These are phyloP conservation scores for Elsinoe fawcettii DNA, from an alignment of 2,329 filamentous ascomycete genomes.

Conservation along the genomic window DNA sequence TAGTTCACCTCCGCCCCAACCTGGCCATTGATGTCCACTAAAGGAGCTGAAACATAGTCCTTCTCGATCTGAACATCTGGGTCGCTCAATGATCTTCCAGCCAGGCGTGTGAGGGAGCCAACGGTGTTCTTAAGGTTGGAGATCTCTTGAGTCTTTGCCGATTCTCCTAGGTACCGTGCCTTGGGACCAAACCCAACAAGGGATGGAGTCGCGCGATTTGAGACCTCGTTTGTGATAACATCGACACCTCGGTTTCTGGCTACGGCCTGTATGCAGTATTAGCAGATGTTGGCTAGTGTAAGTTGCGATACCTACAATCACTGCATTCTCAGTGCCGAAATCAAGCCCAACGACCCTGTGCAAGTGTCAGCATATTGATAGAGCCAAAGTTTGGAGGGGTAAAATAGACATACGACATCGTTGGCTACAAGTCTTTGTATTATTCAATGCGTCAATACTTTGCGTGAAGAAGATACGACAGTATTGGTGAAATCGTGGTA, in stretches of 20 bases:
- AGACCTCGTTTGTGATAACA: conserved; percentile 98
- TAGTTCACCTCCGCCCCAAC: conserved; percentile 92
- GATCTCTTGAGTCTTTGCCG: conserved; percentile 97
- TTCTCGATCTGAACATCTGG: conserved; percentile 91
- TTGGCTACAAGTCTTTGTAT: neutral
- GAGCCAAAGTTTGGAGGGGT: neutral
- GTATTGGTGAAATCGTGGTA: neutral
- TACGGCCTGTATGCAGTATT: conserved; percentile 51
- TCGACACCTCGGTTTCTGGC: conserved; percentile 98
- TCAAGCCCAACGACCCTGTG: conserved; percentile 61
- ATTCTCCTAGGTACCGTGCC: conserved; percentile 85
- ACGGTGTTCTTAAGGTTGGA: conserved; percentile 99
- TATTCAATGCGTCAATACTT: neutral
- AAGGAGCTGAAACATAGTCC: conserved; percentile 74
- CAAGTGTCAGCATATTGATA: conserved; percentile 13
- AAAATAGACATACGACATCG: conserved; percentile 17
- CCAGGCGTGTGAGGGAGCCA: conserved; percentile 81
- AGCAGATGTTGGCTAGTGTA: conserved; percentile 13
- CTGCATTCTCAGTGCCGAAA: conserved; percentile 93
- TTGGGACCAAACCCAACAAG: conserved; percentile 94
- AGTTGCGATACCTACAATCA: conserved; percentile 47
- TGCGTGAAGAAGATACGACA: too few relatives aligned
- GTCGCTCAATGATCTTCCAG: conserved; percentile 77
- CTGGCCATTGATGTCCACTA: conserved; percentile 87
- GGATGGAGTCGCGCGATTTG: conserved; percentile 94